These are phyloP conservation scores for Epithemia pelagica DNA, from an alignment of 108 stramenopile species.

Conservation along the genomic window DNA sequence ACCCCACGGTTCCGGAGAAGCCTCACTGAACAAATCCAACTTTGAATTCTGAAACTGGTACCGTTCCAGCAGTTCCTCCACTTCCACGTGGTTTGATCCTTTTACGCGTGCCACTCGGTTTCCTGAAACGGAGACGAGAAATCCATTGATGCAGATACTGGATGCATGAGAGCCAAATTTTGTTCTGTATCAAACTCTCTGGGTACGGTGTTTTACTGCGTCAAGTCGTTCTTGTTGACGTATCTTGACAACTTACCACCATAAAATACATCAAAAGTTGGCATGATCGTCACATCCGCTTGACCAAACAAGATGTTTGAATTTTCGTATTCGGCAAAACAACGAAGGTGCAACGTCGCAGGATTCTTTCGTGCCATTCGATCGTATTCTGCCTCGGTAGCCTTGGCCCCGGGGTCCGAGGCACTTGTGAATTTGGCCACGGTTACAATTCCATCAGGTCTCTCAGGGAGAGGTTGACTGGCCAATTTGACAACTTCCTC, in stretches of 20 bases:
- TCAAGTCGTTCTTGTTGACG: no score
- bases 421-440: slow-evolving; percentile 51
- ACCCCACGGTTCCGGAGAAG: slow-evolving; percentile 36
- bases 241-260: not conserved
- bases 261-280: slow-evolving; percentile 40
- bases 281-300: slow-evolving; percentile 30
- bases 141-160: not conserved
- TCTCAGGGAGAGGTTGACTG: slow-evolving; percentile 42
- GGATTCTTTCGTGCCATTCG: slow-evolving; percentile 52
- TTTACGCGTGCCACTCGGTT: slow-evolving; percentile 58
- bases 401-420: slow-evolving; percentile 20
- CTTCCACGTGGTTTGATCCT: slow-evolving; percentile 29
- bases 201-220: no score
- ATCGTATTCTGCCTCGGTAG: slow-evolving; percentile 60
- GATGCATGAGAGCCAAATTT: not conserved
- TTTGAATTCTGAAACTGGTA: slow-evolving; percentile 57
- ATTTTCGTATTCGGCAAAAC: slow-evolving; percentile 55
- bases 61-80: slow-evolving; percentile 40
- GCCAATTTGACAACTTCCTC: slow-evolving; percentile 56
- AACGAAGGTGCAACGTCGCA: slow-evolving; percentile 50
- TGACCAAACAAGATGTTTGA: slow-evolving; percentile 33
- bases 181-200: no score
- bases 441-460: slow-evolving; percentile 63
- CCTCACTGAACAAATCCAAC: slow-evolving; percentile 59
- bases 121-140: no score